Evolutionary conservation across 805 yeast genomes (phyloP).

Genomic region (Sungouiozyma intestinalis): DNA sequence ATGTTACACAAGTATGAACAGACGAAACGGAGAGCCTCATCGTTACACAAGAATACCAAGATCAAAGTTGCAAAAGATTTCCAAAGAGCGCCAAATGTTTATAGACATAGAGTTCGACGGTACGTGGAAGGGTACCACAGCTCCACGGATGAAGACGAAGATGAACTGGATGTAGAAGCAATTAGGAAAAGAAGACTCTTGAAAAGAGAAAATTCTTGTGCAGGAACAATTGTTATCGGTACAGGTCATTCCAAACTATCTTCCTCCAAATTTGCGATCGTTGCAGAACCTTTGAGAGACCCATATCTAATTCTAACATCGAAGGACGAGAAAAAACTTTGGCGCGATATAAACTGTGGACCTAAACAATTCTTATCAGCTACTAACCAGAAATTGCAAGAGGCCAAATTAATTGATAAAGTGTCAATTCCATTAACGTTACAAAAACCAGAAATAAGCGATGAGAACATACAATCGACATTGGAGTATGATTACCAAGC

Average conservation of each 20-base stretch:
- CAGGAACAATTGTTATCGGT: constrained; percentile 21
- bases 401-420: constrained; percentile 9
- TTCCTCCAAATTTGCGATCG: constrained; percentile 14
- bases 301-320: constrained; percentile 21
- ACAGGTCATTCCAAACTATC: not conserved
- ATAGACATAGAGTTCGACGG: constrained; percentile 15
- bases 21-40: constrained; percentile 15
- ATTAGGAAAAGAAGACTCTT: constrained; percentile 4
- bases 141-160: constrained; percentile 23
- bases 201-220: constrained; percentile 7
- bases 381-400: constrained; percentile 12
- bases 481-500: not conserved
- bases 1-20: constrained; percentile 25
- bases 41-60: constrained; percentile 11
- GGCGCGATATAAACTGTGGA: constrained; percentile 8
- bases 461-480: not conserved
- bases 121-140: constrained; percentile 17
- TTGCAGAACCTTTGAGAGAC: constrained; percentile 23
- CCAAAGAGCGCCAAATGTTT: constrained; percentile 13
- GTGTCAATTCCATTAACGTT: constrained; percentile 5
- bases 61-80: constrained; percentile 6
- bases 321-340: constrained; percentile 11
- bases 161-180: constrained; percentile 10
- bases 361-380: constrained; percentile 8
- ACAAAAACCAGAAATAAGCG: not conserved